Conservation (phyloP, 768 basidiomycete species). For the Suillus discolor region DNA sequence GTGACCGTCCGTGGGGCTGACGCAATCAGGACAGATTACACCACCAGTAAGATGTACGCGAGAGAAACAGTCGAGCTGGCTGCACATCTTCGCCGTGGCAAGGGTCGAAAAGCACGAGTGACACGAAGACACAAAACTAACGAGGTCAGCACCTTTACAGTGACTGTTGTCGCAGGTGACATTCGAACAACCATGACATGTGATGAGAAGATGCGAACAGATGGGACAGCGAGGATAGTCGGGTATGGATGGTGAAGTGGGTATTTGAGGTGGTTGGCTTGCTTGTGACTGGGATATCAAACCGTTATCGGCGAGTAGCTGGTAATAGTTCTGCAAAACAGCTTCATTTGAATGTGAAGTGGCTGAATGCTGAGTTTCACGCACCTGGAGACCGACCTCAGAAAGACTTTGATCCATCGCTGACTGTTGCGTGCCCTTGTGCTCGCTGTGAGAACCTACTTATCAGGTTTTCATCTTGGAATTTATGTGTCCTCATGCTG, state of each 20-base stretch:
- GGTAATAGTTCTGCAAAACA: not conserved
- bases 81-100: not conserved
- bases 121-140: not conserved
- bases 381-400: not conserved
- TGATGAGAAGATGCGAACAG: not conserved
- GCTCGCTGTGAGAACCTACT: not conserved
- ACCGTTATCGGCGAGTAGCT: not conserved
- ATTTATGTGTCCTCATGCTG: not conserved
- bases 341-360: not conserved
- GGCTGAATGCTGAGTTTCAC: not conserved
- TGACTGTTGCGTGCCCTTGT: not conserved
- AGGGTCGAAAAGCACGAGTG: not conserved
- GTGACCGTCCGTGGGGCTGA: not conserved
- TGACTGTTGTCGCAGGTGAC: not conserved
- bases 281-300: not conserved
- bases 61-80: not conserved
- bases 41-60: not conserved
- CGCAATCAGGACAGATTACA: not conserved
- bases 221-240: not conserved
- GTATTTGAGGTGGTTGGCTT: not conserved
- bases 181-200: not conserved
- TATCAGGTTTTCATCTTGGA: not conserved
- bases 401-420: not conserved
- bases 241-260: not conserved
- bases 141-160: not conserved